Conservation (phyloP, 2,329 filamentous ascomycete species). For the Ceratocystiopsis sp. region DNA sequence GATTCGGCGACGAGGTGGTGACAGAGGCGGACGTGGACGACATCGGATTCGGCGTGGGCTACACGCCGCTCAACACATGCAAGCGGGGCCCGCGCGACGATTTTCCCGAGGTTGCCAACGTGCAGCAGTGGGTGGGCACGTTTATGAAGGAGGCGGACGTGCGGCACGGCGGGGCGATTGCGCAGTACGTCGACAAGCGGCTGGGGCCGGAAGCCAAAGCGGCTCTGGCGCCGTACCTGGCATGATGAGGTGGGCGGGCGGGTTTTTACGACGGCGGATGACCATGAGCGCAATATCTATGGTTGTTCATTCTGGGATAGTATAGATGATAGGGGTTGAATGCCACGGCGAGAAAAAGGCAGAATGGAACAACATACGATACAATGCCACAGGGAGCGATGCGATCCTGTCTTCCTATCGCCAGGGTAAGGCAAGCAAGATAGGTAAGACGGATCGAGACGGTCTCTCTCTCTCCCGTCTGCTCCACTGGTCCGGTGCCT, state of each 20-base stretch:
- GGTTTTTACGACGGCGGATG: background rate
- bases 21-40: slow-evolving; percentile 87
- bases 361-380: too few species aligned
- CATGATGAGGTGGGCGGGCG: slow-evolving; percentile 14
- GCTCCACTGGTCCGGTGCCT: too few species aligned
- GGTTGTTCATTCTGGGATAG: background rate
- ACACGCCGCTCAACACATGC: slow-evolving; percentile 85
- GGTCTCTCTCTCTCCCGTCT: too few species aligned
- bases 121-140: slow-evolving; percentile 67
- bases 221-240: slow-evolving; percentile 34
- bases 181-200: slow-evolving; percentile 53
- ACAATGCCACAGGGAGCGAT: too few species aligned
- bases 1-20: slow-evolving; percentile 57
- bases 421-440: too few species aligned
- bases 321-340: too few species aligned
- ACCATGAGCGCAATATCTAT: background rate
- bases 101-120: slow-evolving; percentile 69
- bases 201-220: slow-evolving; percentile 44
- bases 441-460: too few species aligned
- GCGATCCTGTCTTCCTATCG: too few species aligned
- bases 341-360: too few species aligned
- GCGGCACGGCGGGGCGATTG: slow-evolving; percentile 54
- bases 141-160: slow-evolving; percentile 65
- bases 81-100: slow-evolving; percentile 58
- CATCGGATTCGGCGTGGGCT: slow-evolving; percentile 84